A percentile compares a stretch with the other conserved stretches of the same genome.
phyloP scores from a whole-genome alignment of 2,329 filamentous ascomycete species.

The Ceratocystis albifundus region DNA sequence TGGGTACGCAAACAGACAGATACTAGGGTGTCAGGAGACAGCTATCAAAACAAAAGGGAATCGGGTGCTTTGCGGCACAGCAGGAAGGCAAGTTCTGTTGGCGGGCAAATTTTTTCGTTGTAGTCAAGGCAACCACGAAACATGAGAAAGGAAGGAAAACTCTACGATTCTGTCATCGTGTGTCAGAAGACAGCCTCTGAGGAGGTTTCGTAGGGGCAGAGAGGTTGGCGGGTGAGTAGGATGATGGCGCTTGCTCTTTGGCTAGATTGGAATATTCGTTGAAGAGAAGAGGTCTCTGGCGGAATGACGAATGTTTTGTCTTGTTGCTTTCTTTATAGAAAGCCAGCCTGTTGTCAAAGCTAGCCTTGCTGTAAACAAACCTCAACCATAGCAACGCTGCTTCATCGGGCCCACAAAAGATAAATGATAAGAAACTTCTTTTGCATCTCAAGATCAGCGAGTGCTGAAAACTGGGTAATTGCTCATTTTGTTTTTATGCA shows the following conservation, averaged over 20 bases:
- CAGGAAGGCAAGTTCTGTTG: background rate
- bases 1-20: background rate
- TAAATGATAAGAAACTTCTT: background rate
- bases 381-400: background rate
- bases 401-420: background rate
- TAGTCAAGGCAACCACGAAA: background rate
- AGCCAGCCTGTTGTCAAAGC: background rate
- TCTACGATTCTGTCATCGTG: background rate
- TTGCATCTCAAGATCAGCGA: background rate
- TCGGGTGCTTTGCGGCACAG: background rate
- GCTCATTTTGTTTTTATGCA: conserved; percentile 8
- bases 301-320: background rate
- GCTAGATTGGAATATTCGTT: too few relatives aligned
- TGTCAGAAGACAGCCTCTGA: background rate
- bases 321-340: background rate
- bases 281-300: too few relatives aligned
- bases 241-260: too few relatives aligned
- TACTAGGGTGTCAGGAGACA: background rate
- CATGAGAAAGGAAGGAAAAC: background rate
- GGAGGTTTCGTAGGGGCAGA: background rate
- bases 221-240: background rate
- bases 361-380: background rate
- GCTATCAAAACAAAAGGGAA: background rate
- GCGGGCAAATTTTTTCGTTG: background rate
- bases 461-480: background rate